Percentiles rank a stretch among this genome's conserved stretches.
Evolutionary conservation across 768 basidiomycete genomes (phyloP).

Genomic region (Leucocoprinus leucothites): DNA sequence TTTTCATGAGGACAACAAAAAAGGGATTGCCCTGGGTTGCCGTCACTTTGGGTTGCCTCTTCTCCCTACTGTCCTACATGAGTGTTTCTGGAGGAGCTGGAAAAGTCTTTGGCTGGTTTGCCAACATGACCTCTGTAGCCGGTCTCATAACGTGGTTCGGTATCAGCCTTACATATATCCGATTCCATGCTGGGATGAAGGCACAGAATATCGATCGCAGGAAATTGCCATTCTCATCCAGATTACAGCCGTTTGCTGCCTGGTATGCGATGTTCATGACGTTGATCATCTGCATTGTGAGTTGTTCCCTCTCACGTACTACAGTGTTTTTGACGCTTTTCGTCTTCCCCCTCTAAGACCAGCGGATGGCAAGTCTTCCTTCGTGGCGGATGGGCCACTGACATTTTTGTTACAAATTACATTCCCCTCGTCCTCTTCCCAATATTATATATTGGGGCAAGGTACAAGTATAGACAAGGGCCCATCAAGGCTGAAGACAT

Average conservation of each 20-base stretch:
- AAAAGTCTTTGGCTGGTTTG: slow-evolving; percentile 76
- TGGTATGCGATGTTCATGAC: slow-evolving; percentile 47
- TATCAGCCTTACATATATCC: slow-evolving; percentile 72
- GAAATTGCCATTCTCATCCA: slow-evolving; percentile 66
- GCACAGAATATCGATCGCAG: slow-evolving; percentile 74
- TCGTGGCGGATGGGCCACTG: slow-evolving; percentile 42
- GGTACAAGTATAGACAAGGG: slow-evolving; percentile 47
- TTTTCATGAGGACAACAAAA: slow-evolving; percentile 69
- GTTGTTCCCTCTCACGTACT: slow-evolving; percentile 20
- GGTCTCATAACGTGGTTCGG: slow-evolving; percentile 83
- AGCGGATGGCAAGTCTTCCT: slow-evolving; percentile 43
- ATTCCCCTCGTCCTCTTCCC: slow-evolving; percentile 73
- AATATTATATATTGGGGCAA: slow-evolving; percentile 61
- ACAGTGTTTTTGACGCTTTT: too few species aligned
- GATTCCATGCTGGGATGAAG: slow-evolving; percentile 83
- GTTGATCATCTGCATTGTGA: slow-evolving; percentile 59
- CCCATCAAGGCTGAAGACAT: slow-evolving; percentile 59
- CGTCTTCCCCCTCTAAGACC: slow-evolving; percentile 26
- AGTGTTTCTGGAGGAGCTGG: slow-evolving; percentile 62
- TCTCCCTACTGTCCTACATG: slow-evolving; percentile 82
- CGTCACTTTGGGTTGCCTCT: slow-evolving; percentile 63
- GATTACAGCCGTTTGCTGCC: slow-evolving; percentile 71
- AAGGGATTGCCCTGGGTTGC: slow-evolving; percentile 77
- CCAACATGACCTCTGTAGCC: slow-evolving; percentile 67
- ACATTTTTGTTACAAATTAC: slow-evolving; percentile 83